Conservation (phyloP, 352 stramenopile species). For the Globisporangium cylindrosporum region DNA sequence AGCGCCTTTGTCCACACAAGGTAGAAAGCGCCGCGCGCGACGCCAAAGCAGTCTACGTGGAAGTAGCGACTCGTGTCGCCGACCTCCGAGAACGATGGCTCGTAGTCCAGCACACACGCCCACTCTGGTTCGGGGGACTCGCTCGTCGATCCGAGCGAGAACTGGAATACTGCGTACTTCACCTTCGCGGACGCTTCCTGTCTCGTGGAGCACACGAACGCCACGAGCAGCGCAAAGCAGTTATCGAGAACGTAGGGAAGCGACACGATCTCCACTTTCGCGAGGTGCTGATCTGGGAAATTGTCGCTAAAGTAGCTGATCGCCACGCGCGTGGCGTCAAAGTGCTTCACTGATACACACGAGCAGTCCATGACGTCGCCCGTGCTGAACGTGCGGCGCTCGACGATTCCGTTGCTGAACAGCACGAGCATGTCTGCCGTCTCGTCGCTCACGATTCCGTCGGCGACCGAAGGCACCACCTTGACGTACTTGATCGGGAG, state of each 20-base stretch:
- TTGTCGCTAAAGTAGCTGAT: conserved; percentile 72
- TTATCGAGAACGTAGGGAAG: conserved; percentile 61
- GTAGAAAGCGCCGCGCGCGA: conserved; percentile 64
- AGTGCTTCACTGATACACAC: conserved; percentile 51
- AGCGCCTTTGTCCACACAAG: conserved; percentile 61
- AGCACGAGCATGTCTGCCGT: conserved; percentile 63
- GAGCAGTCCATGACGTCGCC: conserved; percentile 65
- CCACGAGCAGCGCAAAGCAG: conserved; percentile 57
- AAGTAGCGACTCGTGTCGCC: conserved; percentile 40
- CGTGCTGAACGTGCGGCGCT: conserved; percentile 67
- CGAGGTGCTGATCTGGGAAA: conserved; percentile 56
- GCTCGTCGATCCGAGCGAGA: conserved; percentile 30
- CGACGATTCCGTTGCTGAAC: conserved; percentile 61
- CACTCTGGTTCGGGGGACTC: conserved; percentile 45
- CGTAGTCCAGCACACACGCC: conserved; percentile 66
- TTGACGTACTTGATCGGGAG: conserved; percentile 55
- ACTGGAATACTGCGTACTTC: conserved; percentile 77
- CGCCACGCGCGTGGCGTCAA: conserved; percentile 54
- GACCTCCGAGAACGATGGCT: conserved; percentile 48
- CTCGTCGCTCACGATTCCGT: conserved; percentile 27
- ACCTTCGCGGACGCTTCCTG: conserved; percentile 34
- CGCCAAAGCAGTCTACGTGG: conserved; percentile 52
- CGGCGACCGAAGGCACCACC: conserved; percentile 32
- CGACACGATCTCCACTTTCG: conserved; percentile 62
- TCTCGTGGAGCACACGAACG: conserved; percentile 60